Conservation (phyloP, 305 asterid genomes). For the Solanum hybrid region DNA sequence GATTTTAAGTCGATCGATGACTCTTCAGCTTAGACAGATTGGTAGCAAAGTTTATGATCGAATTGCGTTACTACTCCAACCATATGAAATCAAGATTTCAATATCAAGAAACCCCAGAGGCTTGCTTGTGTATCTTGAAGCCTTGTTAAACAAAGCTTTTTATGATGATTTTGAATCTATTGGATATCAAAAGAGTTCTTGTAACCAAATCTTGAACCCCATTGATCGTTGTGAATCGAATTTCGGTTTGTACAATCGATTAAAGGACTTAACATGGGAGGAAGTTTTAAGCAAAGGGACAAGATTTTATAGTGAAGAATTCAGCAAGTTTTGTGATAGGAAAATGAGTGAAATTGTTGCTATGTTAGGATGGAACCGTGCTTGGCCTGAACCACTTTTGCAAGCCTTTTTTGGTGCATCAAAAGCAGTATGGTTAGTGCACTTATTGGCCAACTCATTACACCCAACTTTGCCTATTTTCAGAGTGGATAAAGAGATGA, state of each 20-base stretch:
- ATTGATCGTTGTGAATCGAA: constrained; percentile 64
- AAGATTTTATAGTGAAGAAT: constrained; percentile 71
- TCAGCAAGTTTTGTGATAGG: constrained; percentile 85
- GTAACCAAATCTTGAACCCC: constrained; percentile 52
- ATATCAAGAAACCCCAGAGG: constrained; percentile 60
- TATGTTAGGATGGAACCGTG: constrained; percentile 84
- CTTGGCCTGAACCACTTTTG: constrained; percentile 90
- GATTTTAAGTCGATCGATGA: constrained; percentile 46
- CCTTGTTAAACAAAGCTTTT: constrained; percentile 54
- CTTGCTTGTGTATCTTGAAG: constrained; percentile 58
- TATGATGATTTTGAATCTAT: constrained; percentile 67
- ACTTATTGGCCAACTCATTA: constrained; percentile 76
- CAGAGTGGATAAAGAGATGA: constrained; percentile 60
- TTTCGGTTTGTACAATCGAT: constrained; percentile 43
- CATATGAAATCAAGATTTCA: constrained; percentile 65
- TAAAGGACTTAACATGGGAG: constrained; percentile 78
- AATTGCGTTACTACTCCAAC: constrained; percentile 50
- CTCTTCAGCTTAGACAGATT: constrained; percentile 48
- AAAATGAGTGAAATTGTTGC: constrained; percentile 94
- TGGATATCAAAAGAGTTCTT: constrained; percentile 45
- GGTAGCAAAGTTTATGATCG: constrained; percentile 57
- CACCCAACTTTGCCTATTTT: constrained; percentile 77
- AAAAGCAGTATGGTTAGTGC: constrained; percentile 84
- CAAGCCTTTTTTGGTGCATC: constrained; percentile 86
- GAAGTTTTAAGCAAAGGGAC: constrained; percentile 82